Percentiles rank a stretch among this genome's conserved stretches.
These are phyloP conservation scores for Beauveria australis DNA, from an alignment of 2,329 filamentous ascomycete genomes.

Conservation along the genomic window DNA sequence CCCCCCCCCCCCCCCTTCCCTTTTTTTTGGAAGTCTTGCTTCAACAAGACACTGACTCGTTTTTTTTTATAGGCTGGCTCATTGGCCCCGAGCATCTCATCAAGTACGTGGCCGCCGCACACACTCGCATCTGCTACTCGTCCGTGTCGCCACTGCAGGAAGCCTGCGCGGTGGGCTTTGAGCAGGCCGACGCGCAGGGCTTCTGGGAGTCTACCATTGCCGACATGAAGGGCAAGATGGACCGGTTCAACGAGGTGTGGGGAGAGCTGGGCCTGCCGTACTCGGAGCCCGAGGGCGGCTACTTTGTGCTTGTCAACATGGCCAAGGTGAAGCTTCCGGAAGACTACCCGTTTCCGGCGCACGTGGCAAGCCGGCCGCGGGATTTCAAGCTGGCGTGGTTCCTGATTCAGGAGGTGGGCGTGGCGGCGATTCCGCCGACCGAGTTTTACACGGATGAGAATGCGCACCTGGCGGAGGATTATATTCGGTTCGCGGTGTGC, in stretches of 20 bases:
- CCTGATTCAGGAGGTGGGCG: constrained; percentile 89
- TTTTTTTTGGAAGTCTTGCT: too few relatives aligned
- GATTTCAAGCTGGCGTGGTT: constrained; percentile 98
- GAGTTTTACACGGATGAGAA: constrained; percentile 92
- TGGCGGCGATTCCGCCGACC: constrained; percentile 91
- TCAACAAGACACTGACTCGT: too few relatives aligned
- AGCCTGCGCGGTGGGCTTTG: constrained; percentile 87
- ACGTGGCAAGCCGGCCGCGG: constrained; percentile 76
- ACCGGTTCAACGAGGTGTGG: constrained; percentile 76
- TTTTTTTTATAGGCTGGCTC: constrained; percentile 56
- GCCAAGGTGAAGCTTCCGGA: constrained; percentile 74
- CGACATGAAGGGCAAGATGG: constrained; percentile 87
- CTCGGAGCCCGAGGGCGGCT: constrained; percentile 90
- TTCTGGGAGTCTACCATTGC: constrained; percentile 81
- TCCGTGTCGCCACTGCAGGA: constrained; percentile 91
- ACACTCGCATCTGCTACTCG: constrained; percentile 93
- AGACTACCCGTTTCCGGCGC: constrained; percentile 79
- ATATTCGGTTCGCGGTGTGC: constrained; percentile 90
- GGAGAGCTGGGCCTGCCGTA: constrained; percentile 69
- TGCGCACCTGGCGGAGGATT: constrained; percentile 80
- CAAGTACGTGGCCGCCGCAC: constrained; percentile 83
- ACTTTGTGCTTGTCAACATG: constrained; percentile 95
- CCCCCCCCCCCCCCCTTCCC: too few relatives aligned
- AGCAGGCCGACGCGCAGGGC: constrained; percentile 71
- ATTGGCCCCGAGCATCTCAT: constrained; percentile 85